Base-by-base conservation (phyloP, 2,329 filamentous ascomycete species). In the Hyphodiscus sp. region DNA sequence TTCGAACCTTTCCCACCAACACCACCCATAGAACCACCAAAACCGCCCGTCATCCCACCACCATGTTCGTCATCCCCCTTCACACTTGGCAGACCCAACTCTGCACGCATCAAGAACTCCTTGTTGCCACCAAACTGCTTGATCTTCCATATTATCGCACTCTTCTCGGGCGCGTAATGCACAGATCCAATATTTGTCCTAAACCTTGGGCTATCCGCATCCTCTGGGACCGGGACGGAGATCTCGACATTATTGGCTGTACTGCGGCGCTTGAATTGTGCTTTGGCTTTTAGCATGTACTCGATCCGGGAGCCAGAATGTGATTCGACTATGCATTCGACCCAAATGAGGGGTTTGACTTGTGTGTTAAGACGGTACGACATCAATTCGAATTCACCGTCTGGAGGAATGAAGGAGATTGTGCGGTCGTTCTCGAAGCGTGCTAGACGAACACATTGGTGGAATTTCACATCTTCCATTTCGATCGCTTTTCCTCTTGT, bases 381-480 rank as follows among this genome's bases (percentile, higher is more conserved):
- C 94, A 99, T 99, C 64, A 99, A 82, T 76, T 99, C 94, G 68
- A 99, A 99, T 71, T 99, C 94, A 69, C 94, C 94, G 68, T 99
- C 94, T 11, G 94, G 94, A 1, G 94, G 94, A 63, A 99, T 97
- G 72, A 99, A 99, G 69, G 90, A 96, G 73, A 99, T 99, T 41
- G 94, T 99, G 56, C 94, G 81, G 76, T 99, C 94, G 72, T 97
- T 99, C 72, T 99, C 94, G 73, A 99, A 99, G 61, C 94, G 83
- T 47, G 91, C 95, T 60, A 99, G 79, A 58, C 94, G 85, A 60
- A 99, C 94, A 68, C 94, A 99, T 71, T 99, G 94, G 73, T 99
- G 94, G 72, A 99, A 99, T 68, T 99, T 99, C 72, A 99, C 94
- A 65, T 99, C 94, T 68, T 99, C 94, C 94, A 99, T 99, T 74